These are phyloP conservation scores for Phialophora verrucosa DNA, from an alignment of 2,329 filamentous ascomycete genomes.

Conservation along the genomic window DNA sequence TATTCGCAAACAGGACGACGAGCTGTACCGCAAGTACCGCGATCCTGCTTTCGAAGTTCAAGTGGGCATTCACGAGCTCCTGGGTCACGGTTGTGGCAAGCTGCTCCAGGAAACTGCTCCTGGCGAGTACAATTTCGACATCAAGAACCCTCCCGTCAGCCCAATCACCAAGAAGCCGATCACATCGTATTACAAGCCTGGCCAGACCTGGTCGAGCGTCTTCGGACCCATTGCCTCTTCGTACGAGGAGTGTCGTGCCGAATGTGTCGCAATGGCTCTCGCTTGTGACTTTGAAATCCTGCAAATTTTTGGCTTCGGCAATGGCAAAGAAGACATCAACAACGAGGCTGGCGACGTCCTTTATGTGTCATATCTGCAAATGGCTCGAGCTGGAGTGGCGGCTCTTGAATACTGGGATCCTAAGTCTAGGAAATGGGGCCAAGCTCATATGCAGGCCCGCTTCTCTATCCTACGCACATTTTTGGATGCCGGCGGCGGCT, in stretches of 20 bases:
- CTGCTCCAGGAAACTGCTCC: slow-evolving; percentile 85
- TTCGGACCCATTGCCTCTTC: slow-evolving; percentile 86
- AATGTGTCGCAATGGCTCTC: slow-evolving; percentile 90
- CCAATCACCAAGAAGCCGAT: slow-evolving; percentile 79
- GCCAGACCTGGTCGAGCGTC: slow-evolving; percentile 91
- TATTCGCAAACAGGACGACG: slow-evolving; percentile 77
- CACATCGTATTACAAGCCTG: slow-evolving; percentile 88
- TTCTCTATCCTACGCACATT: slow-evolving; percentile 81
- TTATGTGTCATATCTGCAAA: slow-evolving; percentile 85
- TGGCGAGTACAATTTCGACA: slow-evolving; percentile 87
- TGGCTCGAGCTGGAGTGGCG: slow-evolving; percentile 90
- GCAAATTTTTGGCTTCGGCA: slow-evolving; percentile 88
- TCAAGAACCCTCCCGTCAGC: slow-evolving; percentile 77
- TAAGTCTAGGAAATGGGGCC: slow-evolving; percentile 87
- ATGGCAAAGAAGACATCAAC: slow-evolving; percentile 64
- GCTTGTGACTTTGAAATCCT: slow-evolving; percentile 87
- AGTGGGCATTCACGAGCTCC: slow-evolving; percentile 89
- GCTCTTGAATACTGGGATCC: slow-evolving; percentile 96
- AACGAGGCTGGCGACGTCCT: slow-evolving; percentile 84
- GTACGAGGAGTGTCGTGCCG: slow-evolving; percentile 93
- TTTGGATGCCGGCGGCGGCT: slow-evolving; percentile 82
- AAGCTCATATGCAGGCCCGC: slow-evolving; percentile 87
- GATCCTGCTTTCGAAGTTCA: slow-evolving; percentile 93
- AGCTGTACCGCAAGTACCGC: slow-evolving; percentile 79
- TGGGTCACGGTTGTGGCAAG: slow-evolving; percentile 90